Percentiles rank a stretch among this genome's conserved stretches.
Conservation (phyloP, 169 alveolate species). For the Plasmodium gonderi region DNA sequence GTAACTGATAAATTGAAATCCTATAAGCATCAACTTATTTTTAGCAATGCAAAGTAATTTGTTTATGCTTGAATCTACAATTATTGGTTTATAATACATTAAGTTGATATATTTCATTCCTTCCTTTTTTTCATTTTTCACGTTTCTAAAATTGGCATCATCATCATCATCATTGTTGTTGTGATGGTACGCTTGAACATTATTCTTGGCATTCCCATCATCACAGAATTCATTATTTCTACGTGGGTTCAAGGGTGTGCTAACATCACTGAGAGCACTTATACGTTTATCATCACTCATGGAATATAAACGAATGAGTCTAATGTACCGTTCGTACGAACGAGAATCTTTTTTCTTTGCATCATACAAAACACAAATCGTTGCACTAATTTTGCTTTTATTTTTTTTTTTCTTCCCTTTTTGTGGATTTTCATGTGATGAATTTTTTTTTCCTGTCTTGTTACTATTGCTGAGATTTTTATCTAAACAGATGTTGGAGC, state of each 20-base stretch:
- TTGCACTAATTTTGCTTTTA: slow-evolving; percentile 2
- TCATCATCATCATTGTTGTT: neutral
- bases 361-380: slow-evolving; percentile 68
- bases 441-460: neutral
- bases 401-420: neutral
- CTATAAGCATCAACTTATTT: slow-evolving; percentile 35
- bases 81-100: slow-evolving; percentile 29
- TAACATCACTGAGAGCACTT: neutral
- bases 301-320: slow-evolving; percentile 11
- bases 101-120: neutral
- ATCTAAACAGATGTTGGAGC: neutral
- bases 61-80: slow-evolving; percentile 65
- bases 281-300: neutral
- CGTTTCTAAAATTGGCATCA: neutral
- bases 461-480: neutral
- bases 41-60: slow-evolving; percentile 40
- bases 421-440: neutral
- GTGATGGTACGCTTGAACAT: neutral
- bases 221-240: neutral
- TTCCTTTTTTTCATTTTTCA: neutral
- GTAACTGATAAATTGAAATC: slow-evolving; percentile 66
- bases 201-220: neutral
- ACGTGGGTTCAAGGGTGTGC: neutral
- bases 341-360: slow-evolving; percentile 24
- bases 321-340: slow-evolving; percentile 45